A percentile compares a stretch with the other conserved stretches of the same genome.
Conservation (phyloP, 2,329 filamentous ascomycete genomes). For the Dryadomyces sulphureus region DNA sequence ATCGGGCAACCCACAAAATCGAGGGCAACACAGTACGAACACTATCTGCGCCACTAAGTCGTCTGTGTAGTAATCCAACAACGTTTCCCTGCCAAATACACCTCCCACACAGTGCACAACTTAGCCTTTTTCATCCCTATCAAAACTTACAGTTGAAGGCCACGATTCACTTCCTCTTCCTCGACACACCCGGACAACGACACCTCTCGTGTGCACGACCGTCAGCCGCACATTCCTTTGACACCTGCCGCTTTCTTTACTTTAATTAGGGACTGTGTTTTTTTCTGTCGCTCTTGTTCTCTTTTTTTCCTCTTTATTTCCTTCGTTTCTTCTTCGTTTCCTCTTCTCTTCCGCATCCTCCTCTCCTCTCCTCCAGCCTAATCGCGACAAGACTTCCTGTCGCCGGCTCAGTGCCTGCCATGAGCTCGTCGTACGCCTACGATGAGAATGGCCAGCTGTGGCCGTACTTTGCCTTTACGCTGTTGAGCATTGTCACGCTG, state of each 20-base stretch:
- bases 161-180: constrained; percentile 1
- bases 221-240: not conserved
- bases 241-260: not conserved
- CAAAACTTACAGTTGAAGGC: not conserved
- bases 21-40: too few relatives aligned
- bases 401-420: constrained; percentile 28
- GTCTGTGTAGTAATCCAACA: not conserved
- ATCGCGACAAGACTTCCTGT: not conserved
- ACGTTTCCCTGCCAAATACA: not conserved
- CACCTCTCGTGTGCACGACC: not conserved
- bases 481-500: constrained; percentile 74
- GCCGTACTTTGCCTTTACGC: constrained; percentile 93
- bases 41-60: too few relatives aligned
- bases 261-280: not conserved
- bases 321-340: not conserved
- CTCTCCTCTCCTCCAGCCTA: too few relatives aligned
- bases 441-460: constrained; percentile 98
- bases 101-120: not conserved
- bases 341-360: not conserved
- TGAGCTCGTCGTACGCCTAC: constrained; percentile 95
- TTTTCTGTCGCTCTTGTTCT: not conserved
- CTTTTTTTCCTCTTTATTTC: not conserved
- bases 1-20: too few relatives aligned
- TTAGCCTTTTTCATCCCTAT: not conserved
- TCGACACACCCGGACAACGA: not conserved